Evolutionary conservation across 1,284 basidiomycete species (phyloP).

Genomic region (Ceratobasidium sp.): DNA sequence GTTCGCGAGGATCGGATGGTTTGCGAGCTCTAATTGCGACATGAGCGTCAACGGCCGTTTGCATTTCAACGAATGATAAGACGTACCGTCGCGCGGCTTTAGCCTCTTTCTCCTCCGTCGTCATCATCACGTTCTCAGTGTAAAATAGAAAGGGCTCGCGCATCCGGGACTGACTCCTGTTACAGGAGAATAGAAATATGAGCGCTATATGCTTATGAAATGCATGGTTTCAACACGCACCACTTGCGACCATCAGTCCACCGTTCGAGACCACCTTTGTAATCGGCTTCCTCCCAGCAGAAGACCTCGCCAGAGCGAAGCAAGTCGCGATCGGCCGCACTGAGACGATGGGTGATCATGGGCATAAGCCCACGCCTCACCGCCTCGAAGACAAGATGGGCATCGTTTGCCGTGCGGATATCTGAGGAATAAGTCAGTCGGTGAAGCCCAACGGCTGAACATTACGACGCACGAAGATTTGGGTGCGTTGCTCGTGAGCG

Average conservation of each 20-base stretch:
- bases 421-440: conserved; percentile 27
- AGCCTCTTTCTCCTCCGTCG: conserved; percentile 46
- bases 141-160: conserved; percentile 48
- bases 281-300: conserved; percentile 47
- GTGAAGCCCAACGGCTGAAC: not conserved
- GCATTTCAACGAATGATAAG: not conserved
- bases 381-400: conserved; percentile 47
- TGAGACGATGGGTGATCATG: conserved; percentile 45
- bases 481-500: conserved; percentile 44
- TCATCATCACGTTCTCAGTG: conserved; percentile 46
- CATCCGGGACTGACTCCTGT: conserved; percentile 46
- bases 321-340: conserved; percentile 45
- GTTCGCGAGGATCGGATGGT: conserved; percentile 40
- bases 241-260: conserved; percentile 49
- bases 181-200: not conserved
- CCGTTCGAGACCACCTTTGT: conserved; percentile 48
- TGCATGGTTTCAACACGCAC: conserved; percentile 7
- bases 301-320: conserved; percentile 46
- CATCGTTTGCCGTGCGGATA: conserved; percentile 47
- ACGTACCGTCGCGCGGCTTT: conserved; percentile 30
- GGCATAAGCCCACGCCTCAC: conserved; percentile 45
- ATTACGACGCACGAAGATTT: conserved; percentile 43
- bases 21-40: conserved; percentile 39
- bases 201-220: too few relatives aligned
- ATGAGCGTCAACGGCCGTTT: not conserved